Evolutionary conservation across 805 yeast genomes (phyloP).

Genomic region (Ogataea neopini): DNA sequence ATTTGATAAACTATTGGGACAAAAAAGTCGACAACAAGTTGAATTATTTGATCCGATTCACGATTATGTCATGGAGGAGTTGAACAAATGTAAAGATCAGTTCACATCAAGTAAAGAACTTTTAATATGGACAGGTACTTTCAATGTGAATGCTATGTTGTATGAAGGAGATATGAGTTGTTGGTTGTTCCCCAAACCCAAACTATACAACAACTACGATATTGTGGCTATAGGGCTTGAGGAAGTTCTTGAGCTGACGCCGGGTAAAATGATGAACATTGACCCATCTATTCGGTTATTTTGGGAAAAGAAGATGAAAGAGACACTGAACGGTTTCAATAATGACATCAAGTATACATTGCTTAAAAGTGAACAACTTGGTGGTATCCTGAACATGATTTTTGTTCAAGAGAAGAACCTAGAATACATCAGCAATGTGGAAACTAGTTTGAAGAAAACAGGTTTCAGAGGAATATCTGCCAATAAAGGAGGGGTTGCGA

Average conservation of each 20-base stretch:
- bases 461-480: conserved; percentile 92
- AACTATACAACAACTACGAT: conserved; percentile 52
- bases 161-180: conserved; percentile 42
- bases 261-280: conserved; percentile 79
- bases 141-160: conserved; percentile 54
- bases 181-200: conserved; percentile 48
- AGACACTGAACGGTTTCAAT: conserved; percentile 41
- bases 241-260: conserved; percentile 82
- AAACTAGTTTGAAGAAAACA: conserved; percentile 79
- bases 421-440: conserved; percentile 57
- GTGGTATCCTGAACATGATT: conserved; percentile 76
- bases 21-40: conserved; percentile 47
- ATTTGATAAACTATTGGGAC: conserved; percentile 48
- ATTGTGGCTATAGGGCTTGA: conserved; percentile 82
- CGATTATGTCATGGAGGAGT: conserved; percentile 47
- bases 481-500: conserved; percentile 59
- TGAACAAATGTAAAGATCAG: conserved; percentile 41
- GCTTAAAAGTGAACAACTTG: conserved; percentile 77
- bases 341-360: conserved; percentile 40
- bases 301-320: conserved; percentile 67
- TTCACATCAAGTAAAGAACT: conserved; percentile 44
- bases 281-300: conserved; percentile 59
- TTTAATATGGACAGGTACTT: conserved; percentile 49
- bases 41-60: conserved; percentile 54
- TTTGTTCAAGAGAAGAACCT: conserved; percentile 59